Base-by-base conservation (phyloP, 129 eudicot genomes). In the Oenanthe sinensis region DNA sequence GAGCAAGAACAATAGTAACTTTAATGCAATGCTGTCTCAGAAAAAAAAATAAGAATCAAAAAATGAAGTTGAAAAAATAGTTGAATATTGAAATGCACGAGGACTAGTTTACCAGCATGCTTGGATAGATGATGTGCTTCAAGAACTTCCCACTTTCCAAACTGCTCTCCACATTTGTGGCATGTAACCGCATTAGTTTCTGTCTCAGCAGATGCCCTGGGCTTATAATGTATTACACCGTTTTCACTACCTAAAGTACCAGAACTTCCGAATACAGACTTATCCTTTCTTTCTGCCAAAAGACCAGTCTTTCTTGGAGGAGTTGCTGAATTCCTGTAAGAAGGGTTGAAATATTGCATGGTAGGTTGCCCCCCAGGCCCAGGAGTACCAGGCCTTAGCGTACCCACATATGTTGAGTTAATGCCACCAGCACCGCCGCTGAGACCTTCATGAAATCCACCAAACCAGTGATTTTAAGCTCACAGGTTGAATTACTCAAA, bases 101-200 rank as follows among this genome's bases (percentile, higher is more conserved):
- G n/a, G 71, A 76, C 15, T 8, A 8, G 24, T 55, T 77, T 20
- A 86, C 89, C 89, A 65, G 89, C 89, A 78, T 86, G 89, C 77
- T 86, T 83, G 30, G 96, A 86, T 20, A 91, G 87, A 82, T 93
- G 96, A 76, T 91, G 98, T 30, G 89, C 81, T 83, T 93, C 97
- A 82, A 93, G 96, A 80, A 87, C 78, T 42, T 91, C 96, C 90
- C 84, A 89, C 77, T 86, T 91, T 43, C 82, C 80, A 81, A 91
- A 93, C 68, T 85, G 89, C 78, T 88, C 93, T 33, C 91, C 95
- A 74, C 98, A 91, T 79, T 93, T 93, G 81, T 91, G 97, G 77
- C 98, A 93, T n/a, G 82, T 72, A 40, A 86, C 87, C 26, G 82
- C 86, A 74, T 84, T 78, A 55, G 40, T 14, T 77, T 86, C 96